These are phyloP conservation scores for Colletotrichum australisinense DNA, from an alignment of 2,329 filamentous ascomycete species.

Conservation along the genomic window DNA sequence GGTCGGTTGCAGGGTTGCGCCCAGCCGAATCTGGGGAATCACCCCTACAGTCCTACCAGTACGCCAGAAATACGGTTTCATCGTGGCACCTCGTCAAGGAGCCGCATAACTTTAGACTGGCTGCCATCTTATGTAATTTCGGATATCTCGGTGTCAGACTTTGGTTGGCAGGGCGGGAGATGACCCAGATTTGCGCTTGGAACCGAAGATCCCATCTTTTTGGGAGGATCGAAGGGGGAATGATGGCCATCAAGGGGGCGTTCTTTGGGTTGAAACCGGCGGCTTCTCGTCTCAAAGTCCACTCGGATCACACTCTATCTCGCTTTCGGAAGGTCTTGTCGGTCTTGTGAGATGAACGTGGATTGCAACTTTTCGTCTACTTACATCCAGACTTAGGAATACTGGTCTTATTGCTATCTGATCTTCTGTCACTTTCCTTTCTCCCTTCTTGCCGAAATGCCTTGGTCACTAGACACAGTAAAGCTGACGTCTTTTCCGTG, in stretches of 20 bases:
- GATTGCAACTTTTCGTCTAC: no score
- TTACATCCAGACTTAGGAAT: no score
- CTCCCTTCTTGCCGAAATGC: no score
- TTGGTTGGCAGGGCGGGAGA: conserved; percentile 31
- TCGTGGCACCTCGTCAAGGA: background rate
- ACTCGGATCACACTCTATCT: background rate
- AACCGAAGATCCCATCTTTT: conserved; percentile 13
- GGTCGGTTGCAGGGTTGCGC: conserved; percentile 21
- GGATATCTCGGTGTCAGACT: conserved; percentile 3
- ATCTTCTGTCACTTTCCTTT: no score
- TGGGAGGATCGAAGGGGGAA: background rate
- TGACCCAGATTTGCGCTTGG: conserved; percentile 17
- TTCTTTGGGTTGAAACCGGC: background rate
- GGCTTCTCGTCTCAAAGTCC: background rate
- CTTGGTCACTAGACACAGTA: no score
- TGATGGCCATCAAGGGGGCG: background rate
- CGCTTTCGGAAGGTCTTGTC: background rate
- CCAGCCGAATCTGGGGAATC: conserved; percentile 22
- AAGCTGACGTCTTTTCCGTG: no score
- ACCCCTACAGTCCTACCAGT: background rate
- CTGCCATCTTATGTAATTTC: conserved; percentile 16
- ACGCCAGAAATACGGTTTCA: conserved; percentile 9
- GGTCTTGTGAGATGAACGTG: background rate
- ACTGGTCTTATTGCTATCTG: no score
- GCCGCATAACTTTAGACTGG: conserved; percentile 1